Evolutionary conservation across 225 moss, liverwort and hornwort species (phyloP).

Genomic region (Physcomitrium patens): DNA sequence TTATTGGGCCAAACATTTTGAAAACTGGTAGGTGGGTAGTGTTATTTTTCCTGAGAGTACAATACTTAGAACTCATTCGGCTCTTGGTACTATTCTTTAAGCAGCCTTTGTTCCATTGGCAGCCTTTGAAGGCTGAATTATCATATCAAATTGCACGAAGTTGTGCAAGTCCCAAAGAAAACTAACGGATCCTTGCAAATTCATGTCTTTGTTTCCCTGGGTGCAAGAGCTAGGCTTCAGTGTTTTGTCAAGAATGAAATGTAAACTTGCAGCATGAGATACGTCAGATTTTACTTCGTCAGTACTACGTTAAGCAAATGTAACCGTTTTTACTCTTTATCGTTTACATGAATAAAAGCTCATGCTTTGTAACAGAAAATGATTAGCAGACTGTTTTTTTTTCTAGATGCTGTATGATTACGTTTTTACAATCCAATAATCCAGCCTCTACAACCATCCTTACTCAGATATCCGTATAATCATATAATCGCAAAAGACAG

Average conservation of each 20-base stretch:
- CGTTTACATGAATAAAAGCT: background rate
- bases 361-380: background rate
- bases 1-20: conserved; percentile 34
- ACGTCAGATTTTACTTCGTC: background rate
- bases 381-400: background rate
- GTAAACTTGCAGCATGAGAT: background rate
- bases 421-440: background rate
- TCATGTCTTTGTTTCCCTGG: no score
- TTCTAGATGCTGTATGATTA: background rate
- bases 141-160: background rate
- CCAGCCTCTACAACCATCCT: background rate
- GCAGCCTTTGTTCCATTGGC: conserved; percentile 18
- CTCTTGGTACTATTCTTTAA: conserved; percentile 19
- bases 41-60: conserved; percentile 13
- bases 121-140: conserved; percentile 10
- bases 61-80: conserved; percentile 8
- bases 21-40: conserved; percentile 15
- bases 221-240: no score
- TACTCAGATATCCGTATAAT: background rate
- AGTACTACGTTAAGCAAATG: background rate
- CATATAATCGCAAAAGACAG: background rate
- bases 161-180: background rate
- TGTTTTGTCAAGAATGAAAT: background rate
- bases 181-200: no score
- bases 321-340: background rate